A percentile compares a stretch with the other conserved stretches of the same genome.
Conservation (phyloP, 139 green algal species). For the Tetradesmus lagerheimii region DNA sequence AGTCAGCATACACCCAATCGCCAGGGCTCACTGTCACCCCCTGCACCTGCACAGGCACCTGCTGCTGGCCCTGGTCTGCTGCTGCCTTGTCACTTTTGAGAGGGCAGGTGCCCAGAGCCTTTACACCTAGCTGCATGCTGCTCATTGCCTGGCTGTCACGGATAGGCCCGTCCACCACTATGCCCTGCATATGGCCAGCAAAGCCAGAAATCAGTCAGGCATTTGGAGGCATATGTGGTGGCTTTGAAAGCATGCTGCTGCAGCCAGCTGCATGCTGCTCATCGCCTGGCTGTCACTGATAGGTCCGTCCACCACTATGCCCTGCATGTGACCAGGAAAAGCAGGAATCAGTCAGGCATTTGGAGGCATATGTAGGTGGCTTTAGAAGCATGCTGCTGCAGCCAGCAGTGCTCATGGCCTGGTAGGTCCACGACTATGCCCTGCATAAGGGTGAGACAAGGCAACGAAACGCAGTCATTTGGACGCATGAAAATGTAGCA, state of each 20-base stretch:
- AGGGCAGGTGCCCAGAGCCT: slow-evolving; percentile 88
- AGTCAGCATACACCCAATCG: slow-evolving; percentile 92
- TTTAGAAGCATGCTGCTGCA: slow-evolving; percentile 53
- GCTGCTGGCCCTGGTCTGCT: slow-evolving; percentile 75
- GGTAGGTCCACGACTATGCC: slow-evolving; percentile 93
- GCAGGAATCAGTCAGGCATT: too few species aligned
- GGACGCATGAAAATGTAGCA: too few species aligned
- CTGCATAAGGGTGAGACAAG: background rate
- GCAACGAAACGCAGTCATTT: too few species aligned
- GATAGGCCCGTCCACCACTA: slow-evolving; percentile 96
- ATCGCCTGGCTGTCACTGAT: slow-evolving; percentile 94
- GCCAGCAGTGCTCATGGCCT: slow-evolving; percentile 85
- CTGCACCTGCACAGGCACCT: slow-evolving; percentile 52
- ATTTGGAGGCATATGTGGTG: too few species aligned
- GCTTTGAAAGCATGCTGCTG: slow-evolving; percentile 44
- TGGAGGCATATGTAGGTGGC: too few species aligned
- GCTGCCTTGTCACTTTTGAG: slow-evolving; percentile 91
- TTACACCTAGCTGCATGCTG: slow-evolving; percentile 88
- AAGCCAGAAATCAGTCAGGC: too few species aligned
- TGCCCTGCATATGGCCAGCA: slow-evolving; percentile 56
- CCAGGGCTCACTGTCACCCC: slow-evolving; percentile 77
- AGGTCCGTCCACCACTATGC: slow-evolving; percentile 96
- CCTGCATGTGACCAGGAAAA: slow-evolving; percentile 9
- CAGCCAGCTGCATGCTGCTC: slow-evolving; percentile 80
- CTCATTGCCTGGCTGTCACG: slow-evolving; percentile 91